phyloP scores from a whole-genome alignment of 768 basidiomycete genomes.

The Lactarius quietus region DNA sequence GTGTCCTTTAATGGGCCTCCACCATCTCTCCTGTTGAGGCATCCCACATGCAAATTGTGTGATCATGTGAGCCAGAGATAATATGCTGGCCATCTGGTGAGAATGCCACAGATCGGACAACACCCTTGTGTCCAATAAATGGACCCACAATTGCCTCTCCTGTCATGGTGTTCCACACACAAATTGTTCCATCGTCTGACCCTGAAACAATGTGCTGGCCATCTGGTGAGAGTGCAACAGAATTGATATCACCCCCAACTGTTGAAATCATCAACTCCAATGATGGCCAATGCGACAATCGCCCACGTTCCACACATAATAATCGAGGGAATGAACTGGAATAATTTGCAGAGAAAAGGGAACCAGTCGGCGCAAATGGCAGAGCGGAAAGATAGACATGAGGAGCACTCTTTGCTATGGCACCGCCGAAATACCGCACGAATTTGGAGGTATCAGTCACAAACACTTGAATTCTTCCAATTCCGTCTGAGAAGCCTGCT shows the following conservation, averaged over 20 bases:
- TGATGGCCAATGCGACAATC: not conserved
- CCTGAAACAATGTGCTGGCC: too few species aligned
- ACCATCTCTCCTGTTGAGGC: not conserved
- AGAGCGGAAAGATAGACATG: not conserved
- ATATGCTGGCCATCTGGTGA: not conserved
- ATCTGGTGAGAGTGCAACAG: constrained; percentile 13
- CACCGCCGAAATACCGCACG: not conserved
- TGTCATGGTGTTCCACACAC: too few species aligned
- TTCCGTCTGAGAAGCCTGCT: not conserved
- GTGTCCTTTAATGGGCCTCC: not conserved
- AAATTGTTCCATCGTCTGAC: too few species aligned
- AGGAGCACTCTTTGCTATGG: not conserved
- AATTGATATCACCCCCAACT: not conserved
- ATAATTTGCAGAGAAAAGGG: not conserved
- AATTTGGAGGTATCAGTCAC: not conserved
- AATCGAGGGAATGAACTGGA: not conserved
- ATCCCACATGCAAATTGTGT: not conserved
- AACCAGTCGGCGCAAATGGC: not conserved
- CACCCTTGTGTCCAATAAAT: too few species aligned
- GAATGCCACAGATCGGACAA: not conserved
- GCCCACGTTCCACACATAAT: not conserved
- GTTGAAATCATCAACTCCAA: not conserved
- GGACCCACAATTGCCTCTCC: too few species aligned
- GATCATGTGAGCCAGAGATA: not conserved
- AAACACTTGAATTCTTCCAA: not conserved